Percentiles rank a stretch among this genome's conserved stretches.
phyloP scores from a whole-genome alignment of 306 rosid genomes.

The Gastrolobium villosum region DNA sequence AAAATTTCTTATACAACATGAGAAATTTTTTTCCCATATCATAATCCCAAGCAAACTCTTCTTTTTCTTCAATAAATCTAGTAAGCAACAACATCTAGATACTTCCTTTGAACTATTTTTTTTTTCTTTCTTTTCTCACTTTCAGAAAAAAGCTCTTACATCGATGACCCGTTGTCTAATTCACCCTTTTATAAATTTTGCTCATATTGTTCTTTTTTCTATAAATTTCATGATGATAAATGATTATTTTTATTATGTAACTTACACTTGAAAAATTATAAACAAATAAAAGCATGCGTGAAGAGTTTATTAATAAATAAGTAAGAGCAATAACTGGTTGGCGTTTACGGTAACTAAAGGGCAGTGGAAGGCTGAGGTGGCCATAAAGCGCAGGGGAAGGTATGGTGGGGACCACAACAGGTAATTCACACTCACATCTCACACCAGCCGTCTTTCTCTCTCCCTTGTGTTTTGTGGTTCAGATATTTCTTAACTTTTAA shows the following conservation, averaged over 20 bases:
- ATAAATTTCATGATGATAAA: too few species aligned
- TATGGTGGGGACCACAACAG: slow-evolving; percentile 50
- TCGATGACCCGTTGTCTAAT: background rate
- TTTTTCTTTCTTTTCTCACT: background rate
- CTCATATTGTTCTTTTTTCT: background rate
- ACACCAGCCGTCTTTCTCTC: slow-evolving; percentile 16
- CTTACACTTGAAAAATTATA: too few species aligned
- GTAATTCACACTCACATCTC: slow-evolving; percentile 27
- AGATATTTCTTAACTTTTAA: background rate
- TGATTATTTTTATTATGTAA: too few species aligned
- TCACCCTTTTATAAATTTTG: background rate
- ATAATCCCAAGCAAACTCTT: slow-evolving; percentile 12
- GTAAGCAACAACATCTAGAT: slow-evolving; percentile 32
- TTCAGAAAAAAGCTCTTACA: background rate
- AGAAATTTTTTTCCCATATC: too few species aligned
- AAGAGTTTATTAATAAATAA: too few species aligned
- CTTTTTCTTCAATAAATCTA: slow-evolving; percentile 1
- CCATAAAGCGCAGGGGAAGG: slow-evolving; percentile 56
- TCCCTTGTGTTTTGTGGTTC: slow-evolving; percentile 43
- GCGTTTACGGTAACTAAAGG: slow-evolving; percentile 30
- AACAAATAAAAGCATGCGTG: too few species aligned
- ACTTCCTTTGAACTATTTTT: slow-evolving; percentile 32
- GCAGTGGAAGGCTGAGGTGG: slow-evolving; percentile 58
- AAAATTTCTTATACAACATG: too few species aligned
- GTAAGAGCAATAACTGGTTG: background rate